Evolutionary conservation across 441 rosid genomes (phyloP), one percentile per base, ranked within the genome.

Genomic region (Corymbia calophylla): DNA sequence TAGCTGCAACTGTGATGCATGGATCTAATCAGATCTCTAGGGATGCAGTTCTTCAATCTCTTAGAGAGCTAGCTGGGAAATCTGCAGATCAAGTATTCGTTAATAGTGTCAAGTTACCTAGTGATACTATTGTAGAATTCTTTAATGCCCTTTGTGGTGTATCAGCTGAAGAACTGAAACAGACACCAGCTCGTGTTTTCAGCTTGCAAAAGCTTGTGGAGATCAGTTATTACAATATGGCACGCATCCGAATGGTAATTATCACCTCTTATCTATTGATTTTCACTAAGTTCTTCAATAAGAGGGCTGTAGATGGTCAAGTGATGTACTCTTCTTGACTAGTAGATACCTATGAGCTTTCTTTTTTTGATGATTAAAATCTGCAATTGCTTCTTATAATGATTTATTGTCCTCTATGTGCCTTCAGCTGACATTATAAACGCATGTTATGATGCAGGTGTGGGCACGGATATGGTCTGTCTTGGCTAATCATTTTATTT

Each of bases 391-490:
- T 77, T 44, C 51, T 77, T 77, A 44, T 77, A 51, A 13, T 9
- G 9, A 77, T 77, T 44, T 44, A 25, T 77, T 77, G 77, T 77
- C 23, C 84, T 77, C 84, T 77, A 44, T n/a, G 35, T 49, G 12
- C 29, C 84, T 77, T 77, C 84, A 23, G 53, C n/a, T 77, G 84
- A 77, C n/a, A 44, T 86, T 56, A 6, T 25, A 32, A 86, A 35
- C 56, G 51, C 51, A 4, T 77, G 84, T 92, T 84, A 55, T 92
- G 47, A 60, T 93, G 62, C 95, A 98, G 99, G 99, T 98, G 88
- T 98, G 99, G 99, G 99, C 99, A 90, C 95, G 97, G 95, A 98
- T 98, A 91, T 98, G 99, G 99, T 94, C 93, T 91, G 99, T 98
- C 92, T 95, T 98, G 86, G 99, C 99, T 90, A 97, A 96, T 91